A percentile compares a stretch with the other conserved stretches of the same genome.
phyloP scores from a whole-genome alignment of 2,329 filamentous ascomycete species.

The Diplodia scrobiculata region DNA sequence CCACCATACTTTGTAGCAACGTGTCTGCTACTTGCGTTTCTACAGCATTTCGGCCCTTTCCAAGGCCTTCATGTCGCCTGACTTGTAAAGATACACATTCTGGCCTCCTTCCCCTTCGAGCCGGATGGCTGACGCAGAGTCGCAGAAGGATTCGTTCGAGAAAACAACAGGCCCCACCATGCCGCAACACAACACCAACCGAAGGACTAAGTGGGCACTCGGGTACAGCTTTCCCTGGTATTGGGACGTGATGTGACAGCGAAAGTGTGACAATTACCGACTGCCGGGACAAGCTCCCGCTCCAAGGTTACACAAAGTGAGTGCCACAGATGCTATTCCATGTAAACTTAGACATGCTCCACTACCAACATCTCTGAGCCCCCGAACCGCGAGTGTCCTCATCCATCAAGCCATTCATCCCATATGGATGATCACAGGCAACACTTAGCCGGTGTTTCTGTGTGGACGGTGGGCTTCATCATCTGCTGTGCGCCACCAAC shows the following conservation, averaged over 20 bases:
- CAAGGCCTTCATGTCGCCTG: background rate
- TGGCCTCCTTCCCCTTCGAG: slow-evolving; percentile 15
- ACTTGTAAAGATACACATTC: slow-evolving; percentile 12
- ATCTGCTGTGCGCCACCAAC: slow-evolving; percentile 24
- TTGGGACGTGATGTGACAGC: slow-evolving; percentile 25
- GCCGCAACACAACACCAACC: background rate
- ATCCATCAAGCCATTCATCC: background rate
- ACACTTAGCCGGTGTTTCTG: background rate
- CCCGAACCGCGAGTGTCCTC: background rate
- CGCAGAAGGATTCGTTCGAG: slow-evolving; percentile 22
- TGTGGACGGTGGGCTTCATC: slow-evolving; percentile 3
- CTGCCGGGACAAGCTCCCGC: slow-evolving; percentile 11
- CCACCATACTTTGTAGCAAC: background rate
- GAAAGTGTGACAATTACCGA: slow-evolving; percentile 22
- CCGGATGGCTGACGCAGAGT: slow-evolving; percentile 9
- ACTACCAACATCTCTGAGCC: background rate
- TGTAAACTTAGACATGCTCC: slow-evolving; percentile 1
- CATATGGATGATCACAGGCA: background rate
- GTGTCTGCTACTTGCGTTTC: background rate
- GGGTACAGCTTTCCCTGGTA: slow-evolving; percentile 18
- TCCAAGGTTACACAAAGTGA: background rate
- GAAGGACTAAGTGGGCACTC: slow-evolving; percentile 1
- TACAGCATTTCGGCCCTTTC: background rate
- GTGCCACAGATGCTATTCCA: slow-evolving; percentile 11
- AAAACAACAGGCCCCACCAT: background rate